Evolutionary conservation across 306 rosid species (phyloP), one percentile per base, ranked within the genome.

Genomic region (Biancaea sappan): DNA sequence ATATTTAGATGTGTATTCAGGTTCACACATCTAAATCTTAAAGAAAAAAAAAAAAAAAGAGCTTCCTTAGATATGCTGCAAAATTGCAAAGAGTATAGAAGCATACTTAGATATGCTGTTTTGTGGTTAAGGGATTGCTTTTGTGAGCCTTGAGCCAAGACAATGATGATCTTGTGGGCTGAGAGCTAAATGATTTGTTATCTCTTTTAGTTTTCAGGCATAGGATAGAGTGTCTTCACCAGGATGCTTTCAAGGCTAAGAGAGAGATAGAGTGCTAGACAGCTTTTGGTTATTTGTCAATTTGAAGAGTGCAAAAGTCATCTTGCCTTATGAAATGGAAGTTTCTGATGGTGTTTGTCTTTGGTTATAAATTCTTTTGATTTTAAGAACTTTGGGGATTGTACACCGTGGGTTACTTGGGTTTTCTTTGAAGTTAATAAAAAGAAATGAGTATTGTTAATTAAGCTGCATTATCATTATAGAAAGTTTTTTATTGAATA

Each of bases 171-270:
- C 18, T 68, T 57, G 50, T 51, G 5, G 61, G 12, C 38, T 40
- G 22, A 64, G 31, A 51, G 35, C 35, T 29, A 29, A 48, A 35
- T 56, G 37, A 29, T 66, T 44, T 44, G 3, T 76, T 57, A 14
- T 31, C 14, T 54, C 67, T 41, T 66, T 28, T 66, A 48, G n/a
- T 43, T 43, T 47, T 29, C 19, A 57, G 43, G 24, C 53, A 10
- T 2, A 13, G 37, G 62, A 52, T n/a, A 35, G 35, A 44, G 76
- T 15, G 18, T 58, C 63, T 34, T 58, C n/a, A 24, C 28, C 43
- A 25, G 28, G 75, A 59, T 60, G 57, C 72, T 35, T 65, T 70
- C 19, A 40, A 70, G 32, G 46, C 71, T 12, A 77, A 69, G 18
- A 48, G 71, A 62, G 29, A 46, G 37, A 18, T 18, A 4, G 54